Base-by-base conservation (phyloP, 2,329 filamentous ascomycete genomes). In the Stemphylium beticola region DNA sequence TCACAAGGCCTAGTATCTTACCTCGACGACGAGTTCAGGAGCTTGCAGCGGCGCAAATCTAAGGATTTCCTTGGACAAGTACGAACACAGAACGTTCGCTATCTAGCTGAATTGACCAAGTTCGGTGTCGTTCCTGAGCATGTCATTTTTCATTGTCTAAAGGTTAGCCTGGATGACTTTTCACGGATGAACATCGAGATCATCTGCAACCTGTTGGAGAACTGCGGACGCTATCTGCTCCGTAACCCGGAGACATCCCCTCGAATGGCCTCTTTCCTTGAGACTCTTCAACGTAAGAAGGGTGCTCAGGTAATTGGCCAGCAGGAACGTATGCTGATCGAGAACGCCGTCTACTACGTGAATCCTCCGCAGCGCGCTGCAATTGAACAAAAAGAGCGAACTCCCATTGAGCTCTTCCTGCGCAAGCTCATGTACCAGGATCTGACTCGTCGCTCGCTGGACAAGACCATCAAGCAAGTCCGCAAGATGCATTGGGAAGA, bases 181-280 rank as follows among this genome's bases (percentile, higher is more conserved):
- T 97, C 95, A 2, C 86, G 93, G 57, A 97, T 97, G 90, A 99
- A 99, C 70, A 97, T 99, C 60, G 96, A 99, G 75, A 97, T 99
- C 66, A 93, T 99, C 60, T 96, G 93, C 69, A 96, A 96, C 69
- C 82, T 99, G 24, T 83, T 99, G 18, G 95, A 99, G 74, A 98
- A 98, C 61, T 99, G 96, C 70, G 95, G 95, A 38, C 87, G 95
- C 15, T 99, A 97, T 75, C 81, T 99, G 18, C 83, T 99, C 54
- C 91, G 93, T 44, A 98, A 95, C 64, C 88, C 92, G 0, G 93
- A 98, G 58, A 98, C 96, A 0, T 89, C 91, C 9, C 93, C 93
- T 8, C 87, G 95, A 38, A 99, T 99, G 95, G 81, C 83, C 1
- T 93, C 91, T 0, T 99, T 99, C 74, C 78, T 99, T 20, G 95